Conservation (phyloP, 805 yeast genomes). For the Lipomyces chichibuensis region DNA sequence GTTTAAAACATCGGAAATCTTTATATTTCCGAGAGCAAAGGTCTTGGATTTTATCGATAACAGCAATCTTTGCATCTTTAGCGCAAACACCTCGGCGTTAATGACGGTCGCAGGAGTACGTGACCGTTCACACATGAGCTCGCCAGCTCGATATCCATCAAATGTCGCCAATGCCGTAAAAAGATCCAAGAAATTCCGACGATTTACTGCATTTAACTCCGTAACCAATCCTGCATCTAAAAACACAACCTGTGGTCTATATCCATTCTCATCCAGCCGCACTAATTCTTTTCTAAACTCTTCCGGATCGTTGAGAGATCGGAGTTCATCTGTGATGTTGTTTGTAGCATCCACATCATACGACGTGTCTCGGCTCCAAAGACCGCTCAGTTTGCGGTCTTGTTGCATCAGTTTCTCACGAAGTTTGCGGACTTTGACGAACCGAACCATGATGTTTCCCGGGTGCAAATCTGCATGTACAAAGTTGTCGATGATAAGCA, state of each 20-base stretch:
- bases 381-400: conserved; percentile 3
- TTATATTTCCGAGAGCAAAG: conserved; percentile 86
- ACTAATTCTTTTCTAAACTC: conserved; percentile 45
- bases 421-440: conserved; percentile 50
- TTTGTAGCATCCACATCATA: conserved; percentile 39
- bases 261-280: conserved; percentile 57
- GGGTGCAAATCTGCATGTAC: conserved; percentile 97
- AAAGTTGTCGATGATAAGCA: conserved; percentile 91
- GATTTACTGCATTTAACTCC: conserved; percentile 73
- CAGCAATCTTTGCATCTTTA: conserved; percentile 83
- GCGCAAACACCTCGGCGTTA: conserved; percentile 80
- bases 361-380: conserved; percentile 26
- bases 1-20: conserved; percentile 87
- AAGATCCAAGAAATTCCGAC: conserved; percentile 84
- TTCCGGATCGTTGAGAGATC: conserved; percentile 34
- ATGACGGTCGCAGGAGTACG: conserved; percentile 92
- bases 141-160: conserved; percentile 94
- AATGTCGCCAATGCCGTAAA: conserved; percentile 87
- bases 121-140: conserved; percentile 91
- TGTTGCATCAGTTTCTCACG: conserved; percentile 7
- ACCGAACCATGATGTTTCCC: conserved; percentile 84
- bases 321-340: conserved; percentile 36
- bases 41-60: conserved; percentile 81
- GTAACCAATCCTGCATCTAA: conserved; percentile 94
- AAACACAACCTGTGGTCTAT: conserved; percentile 83